Evolutionary conservation across 768 basidiomycete species (phyloP).

Genomic region (Boletus huronensis): DNA sequence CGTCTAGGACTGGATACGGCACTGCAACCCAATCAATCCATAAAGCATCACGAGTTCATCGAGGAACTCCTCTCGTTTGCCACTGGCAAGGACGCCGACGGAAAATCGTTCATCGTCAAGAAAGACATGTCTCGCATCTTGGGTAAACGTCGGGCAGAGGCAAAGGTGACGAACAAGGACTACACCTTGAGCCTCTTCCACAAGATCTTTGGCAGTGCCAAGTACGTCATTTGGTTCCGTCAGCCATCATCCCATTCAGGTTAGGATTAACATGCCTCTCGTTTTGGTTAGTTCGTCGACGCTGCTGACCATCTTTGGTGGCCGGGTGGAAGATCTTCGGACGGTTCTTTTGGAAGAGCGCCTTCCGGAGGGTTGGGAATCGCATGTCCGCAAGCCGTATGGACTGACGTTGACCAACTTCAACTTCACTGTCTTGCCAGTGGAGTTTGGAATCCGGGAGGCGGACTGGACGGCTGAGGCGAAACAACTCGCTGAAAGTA

Average conservation of each 20-base stretch:
- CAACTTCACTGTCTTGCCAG: conserved; percentile 38
- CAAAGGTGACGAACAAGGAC: conserved; percentile 51
- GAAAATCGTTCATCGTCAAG: conserved; percentile 45
- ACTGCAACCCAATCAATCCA: conserved; percentile 48
- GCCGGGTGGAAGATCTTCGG: conserved; percentile 52
- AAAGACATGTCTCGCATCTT: conserved; percentile 58
- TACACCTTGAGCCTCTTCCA: conserved; percentile 52
- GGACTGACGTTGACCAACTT: conserved; percentile 61
- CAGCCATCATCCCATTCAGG: background rate
- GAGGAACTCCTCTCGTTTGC: conserved; percentile 58
- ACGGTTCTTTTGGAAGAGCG: conserved; percentile 62
- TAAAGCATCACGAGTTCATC: conserved; percentile 48
- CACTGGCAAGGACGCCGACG: conserved; percentile 53
- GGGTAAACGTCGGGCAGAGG: conserved; percentile 60
- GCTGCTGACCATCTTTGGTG: conserved; percentile 66
- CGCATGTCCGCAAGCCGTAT: conserved; percentile 46
- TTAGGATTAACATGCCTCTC: background rate
- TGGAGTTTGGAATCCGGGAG: conserved; percentile 21
- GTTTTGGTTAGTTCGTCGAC: conserved; percentile 52
- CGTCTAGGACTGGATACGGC: conserved; percentile 51
- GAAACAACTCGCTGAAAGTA: background rate
- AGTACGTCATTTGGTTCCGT: conserved; percentile 42
- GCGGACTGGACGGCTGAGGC: conserved; percentile 21
- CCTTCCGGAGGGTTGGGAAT: conserved; percentile 69
- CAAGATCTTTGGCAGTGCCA: conserved; percentile 63